phyloP scores from a whole-genome alignment of 192 early-diverging fungal genomes.

The Gamsiella multidivaricata region DNA sequence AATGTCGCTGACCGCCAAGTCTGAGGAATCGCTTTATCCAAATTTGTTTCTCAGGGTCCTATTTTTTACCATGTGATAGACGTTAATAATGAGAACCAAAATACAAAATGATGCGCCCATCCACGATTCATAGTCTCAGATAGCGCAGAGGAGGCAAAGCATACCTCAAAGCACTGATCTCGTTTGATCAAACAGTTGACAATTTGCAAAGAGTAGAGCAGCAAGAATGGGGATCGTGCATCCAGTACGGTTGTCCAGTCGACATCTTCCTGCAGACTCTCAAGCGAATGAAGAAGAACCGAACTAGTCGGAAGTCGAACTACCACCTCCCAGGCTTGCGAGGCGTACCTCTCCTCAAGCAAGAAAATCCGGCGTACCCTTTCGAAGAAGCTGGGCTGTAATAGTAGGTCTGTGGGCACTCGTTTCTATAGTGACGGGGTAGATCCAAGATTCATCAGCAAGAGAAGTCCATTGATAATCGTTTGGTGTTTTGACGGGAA shows the following conservation, averaged over 20 bases:
- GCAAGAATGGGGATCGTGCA: slow-evolving; percentile 55
- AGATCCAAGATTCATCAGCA: background rate
- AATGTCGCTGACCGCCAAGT: slow-evolving; percentile 52
- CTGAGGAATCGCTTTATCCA: slow-evolving; percentile 54
- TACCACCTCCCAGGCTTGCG: slow-evolving; percentile 54
- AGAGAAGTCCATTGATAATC: background rate
- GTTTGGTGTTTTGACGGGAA: background rate
- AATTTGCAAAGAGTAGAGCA: slow-evolving; percentile 60
- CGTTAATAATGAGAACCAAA: background rate
- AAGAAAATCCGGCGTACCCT: slow-evolving; percentile 52
- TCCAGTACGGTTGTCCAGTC: slow-evolving; percentile 54
- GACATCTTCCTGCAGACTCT: slow-evolving; percentile 35
- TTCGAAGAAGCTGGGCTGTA: slow-evolving; percentile 55
- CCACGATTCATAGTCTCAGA: background rate
- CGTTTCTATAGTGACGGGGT: slow-evolving; percentile 14
- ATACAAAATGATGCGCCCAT: too few species aligned
- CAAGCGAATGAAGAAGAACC: slow-evolving; percentile 30
- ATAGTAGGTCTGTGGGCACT: slow-evolving; percentile 53
- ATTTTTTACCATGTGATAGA: too few species aligned
- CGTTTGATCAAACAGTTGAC: slow-evolving; percentile 53
- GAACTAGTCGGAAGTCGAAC: slow-evolving; percentile 53
- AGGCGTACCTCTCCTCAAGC: slow-evolving; percentile 58
- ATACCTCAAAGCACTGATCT: slow-evolving; percentile 35
- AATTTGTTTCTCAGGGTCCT: slow-evolving; percentile 23
- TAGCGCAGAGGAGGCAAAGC: background rate